Conservation (phyloP, 2,329 filamentous ascomycete species). For the Byssothecium circinans region DNA sequence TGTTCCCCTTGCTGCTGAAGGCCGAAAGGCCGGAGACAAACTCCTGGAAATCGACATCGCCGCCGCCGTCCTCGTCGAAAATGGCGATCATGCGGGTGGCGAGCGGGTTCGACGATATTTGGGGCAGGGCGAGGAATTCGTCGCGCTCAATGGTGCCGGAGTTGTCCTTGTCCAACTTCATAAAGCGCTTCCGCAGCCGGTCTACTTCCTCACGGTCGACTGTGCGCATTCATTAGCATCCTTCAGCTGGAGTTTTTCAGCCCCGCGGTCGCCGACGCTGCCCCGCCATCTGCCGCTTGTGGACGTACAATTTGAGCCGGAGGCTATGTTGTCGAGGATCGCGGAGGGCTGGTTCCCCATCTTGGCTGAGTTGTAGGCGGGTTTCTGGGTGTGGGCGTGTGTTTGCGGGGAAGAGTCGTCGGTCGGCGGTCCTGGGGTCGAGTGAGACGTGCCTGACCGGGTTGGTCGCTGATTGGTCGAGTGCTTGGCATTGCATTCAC, state of each 20-base stretch:
- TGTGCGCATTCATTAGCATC: constrained; percentile 44
- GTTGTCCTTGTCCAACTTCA: constrained; percentile 99
- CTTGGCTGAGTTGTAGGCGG: constrained; percentile 26
- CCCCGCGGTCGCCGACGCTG: constrained; percentile 29
- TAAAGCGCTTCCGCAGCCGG: constrained; percentile 91
- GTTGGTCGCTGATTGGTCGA: constrained; percentile 17
- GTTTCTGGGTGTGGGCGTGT: constrained; percentile 12
- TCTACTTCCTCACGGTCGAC: constrained; percentile 98
- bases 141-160: constrained; percentile 98
- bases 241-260: constrained; percentile 28
- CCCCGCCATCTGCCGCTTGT: constrained; percentile 11
- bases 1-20: constrained; percentile 97
- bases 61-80: constrained; percentile 97
- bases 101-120: constrained; percentile 96
- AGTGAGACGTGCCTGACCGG: constrained; percentile 7
- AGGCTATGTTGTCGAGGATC: constrained; percentile 93
- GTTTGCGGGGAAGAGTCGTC: constrained; percentile 16
- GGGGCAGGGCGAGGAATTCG: constrained; percentile 94
- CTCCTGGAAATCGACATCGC: constrained; percentile 97
- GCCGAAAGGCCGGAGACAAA: constrained; percentile 94
- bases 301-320: constrained; percentile 87
- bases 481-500: constrained; percentile 21
- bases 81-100: constrained; percentile 99
- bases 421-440: constrained; percentile 24
- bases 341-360: constrained; percentile 62